Evolutionary conservation across 176 grass and related monocot species (phyloP).

Genomic region (Ampelocalamus luodianensis): DNA sequence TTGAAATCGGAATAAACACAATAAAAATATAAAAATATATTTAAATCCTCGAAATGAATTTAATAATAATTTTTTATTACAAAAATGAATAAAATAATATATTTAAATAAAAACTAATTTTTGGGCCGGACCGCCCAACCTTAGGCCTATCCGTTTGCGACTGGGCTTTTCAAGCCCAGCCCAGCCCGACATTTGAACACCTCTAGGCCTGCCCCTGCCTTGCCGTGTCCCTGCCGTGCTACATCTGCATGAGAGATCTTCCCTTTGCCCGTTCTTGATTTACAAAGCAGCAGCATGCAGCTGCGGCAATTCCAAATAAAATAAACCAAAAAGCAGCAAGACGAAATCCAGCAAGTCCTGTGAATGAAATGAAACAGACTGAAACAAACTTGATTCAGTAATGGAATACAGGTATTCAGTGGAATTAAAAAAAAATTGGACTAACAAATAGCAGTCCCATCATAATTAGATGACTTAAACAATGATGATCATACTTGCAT

Average conservation of each 20-base stretch:
- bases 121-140: no score
- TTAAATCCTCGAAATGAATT: no score
- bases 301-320: slow-evolving; percentile 60
- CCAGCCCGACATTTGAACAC: no score
- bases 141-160: no score
- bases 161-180: no score
- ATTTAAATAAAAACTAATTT: no score
- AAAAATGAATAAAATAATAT: no score
- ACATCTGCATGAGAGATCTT: slow-evolving; percentile 45
- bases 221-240: not conserved
- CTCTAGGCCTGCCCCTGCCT: no score
- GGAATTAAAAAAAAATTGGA: not conserved
- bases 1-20: no score
- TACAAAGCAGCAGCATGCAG: slow-evolving; percentile 55
- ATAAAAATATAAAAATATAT: no score
- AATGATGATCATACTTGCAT: not conserved
- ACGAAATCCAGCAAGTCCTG: slow-evolving; percentile 70
- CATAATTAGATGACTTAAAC: not conserved
- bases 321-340: slow-evolving; percentile 68
- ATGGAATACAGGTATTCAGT: not conserved
- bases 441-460: not conserved
- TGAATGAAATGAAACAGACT: slow-evolving; percentile 90
- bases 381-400: slow-evolving; percentile 46
- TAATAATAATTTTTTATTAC: no score
- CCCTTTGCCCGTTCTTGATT: slow-evolving; percentile 58